Evolutionary conservation across 768 basidiomycete genomes (phyloP).

Genomic region (Tulasnella sp.): DNA sequence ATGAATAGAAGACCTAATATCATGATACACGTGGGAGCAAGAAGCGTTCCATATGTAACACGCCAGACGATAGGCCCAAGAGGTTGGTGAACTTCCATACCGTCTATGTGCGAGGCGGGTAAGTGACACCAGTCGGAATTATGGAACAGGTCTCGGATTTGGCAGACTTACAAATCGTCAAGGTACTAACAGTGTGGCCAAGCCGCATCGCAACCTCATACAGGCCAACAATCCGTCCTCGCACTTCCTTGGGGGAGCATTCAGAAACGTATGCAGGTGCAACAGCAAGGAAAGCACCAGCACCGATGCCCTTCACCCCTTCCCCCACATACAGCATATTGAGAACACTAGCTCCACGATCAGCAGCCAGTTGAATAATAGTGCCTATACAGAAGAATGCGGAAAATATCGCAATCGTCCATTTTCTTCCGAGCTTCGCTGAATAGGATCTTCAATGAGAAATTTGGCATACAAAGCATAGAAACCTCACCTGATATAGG

Average conservation of each 20-base stretch:
- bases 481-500: too few relatives aligned
- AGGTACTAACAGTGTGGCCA: constrained; percentile 77
- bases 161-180: constrained; percentile 50
- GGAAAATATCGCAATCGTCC: constrained; percentile 47
- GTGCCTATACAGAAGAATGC: constrained; percentile 59
- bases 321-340: constrained; percentile 68
- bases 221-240: constrained; percentile 71
- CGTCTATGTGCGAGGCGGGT: constrained; percentile 8
- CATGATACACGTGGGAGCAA: constrained; percentile 31
- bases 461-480: too few relatives aligned
- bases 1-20: constrained; percentile 20
- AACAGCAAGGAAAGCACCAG: constrained; percentile 69
- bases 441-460: too few relatives aligned
- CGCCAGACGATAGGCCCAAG: constrained; percentile 18
- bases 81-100: constrained; percentile 13
- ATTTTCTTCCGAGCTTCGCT: constrained; percentile 55
- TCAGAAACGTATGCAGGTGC: constrained; percentile 80
- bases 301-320: constrained; percentile 64
- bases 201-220: constrained; percentile 81
- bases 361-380: constrained; percentile 56
- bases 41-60: constrained; percentile 24
- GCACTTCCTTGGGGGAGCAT: constrained; percentile 74
- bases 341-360: constrained; percentile 39
- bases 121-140: background rate
- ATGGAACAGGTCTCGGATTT: too few relatives aligned